Base-by-base conservation (phyloP, 805 yeast genomes). In the Metschnikowia corniflorae region DNA sequence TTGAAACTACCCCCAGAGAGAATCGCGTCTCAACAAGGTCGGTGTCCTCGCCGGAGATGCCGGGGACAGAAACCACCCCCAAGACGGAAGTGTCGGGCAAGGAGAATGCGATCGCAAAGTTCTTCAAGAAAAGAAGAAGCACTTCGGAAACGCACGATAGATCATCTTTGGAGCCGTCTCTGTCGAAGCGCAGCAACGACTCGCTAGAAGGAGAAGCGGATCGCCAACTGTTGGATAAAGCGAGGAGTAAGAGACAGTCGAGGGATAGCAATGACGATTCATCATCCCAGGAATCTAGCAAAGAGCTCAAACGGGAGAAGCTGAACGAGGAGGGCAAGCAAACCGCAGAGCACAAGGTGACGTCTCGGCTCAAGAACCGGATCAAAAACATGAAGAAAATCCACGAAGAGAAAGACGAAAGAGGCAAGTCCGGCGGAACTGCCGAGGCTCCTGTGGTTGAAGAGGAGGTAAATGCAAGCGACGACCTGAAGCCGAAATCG, bases 41-140 rank as follows among this genome's bases (percentile, higher is more conserved):
- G 7, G 60, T 65, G 8, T 65, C 71, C 8, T 57, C 56, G 19
- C 73, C 73, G 1, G 71, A 65, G 29, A 37, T 56, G 6, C 29
- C 43, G 7, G 42, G 16, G 17, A 31, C 35, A n/a, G 40, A 22
- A 6, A 9, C 24, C 7, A 26, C 37, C 8, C 8, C 28, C 28
- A 41, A 26, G 36, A 36, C 35, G 17, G 47, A 42, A 7, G 14
- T n/a, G 4, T 37, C 44, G 8, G 64, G 61, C 1, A 65, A 65
- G 43, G 71, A 65, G 34, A 68, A 64, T 40, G 62, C 67, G 29
- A 65, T 68, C 20, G 46, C 62, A 16, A 67, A 68, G 45, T 54
- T 68, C 12, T 68, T 68, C 53, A 67, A 63, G 50, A 58, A 60
- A 43, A 49, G 49, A 30, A 49, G 61, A 31, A 49, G 57, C 29